Base-by-base conservation (phyloP, 1,284 basidiomycete species). In the Ustilago lituana region DNA sequence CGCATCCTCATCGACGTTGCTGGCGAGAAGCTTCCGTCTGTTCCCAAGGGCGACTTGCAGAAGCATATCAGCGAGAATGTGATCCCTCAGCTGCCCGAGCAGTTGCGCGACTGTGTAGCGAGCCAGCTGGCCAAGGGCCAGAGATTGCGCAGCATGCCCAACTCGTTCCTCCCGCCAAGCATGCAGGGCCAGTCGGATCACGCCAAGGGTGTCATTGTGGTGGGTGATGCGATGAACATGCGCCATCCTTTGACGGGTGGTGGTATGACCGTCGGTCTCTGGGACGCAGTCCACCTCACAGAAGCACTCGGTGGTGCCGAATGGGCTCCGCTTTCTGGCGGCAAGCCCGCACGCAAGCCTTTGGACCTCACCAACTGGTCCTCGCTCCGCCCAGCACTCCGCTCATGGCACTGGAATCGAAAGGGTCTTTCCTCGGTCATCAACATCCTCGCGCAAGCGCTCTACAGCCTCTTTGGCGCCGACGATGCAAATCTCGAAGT, bases 221-320 rank as follows among this genome's bases (percentile, higher is more conserved):
- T 97, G 36, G 96, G 96, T 5, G 96, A 98, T 82, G 90, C 95
- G 1, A 95, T 94, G 90, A 99, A 98, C 82, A 98, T 98, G 94
- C 90, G 96, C 1, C 96, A 99, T 83, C 95, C 96, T 0, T 86
- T 99, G 11, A 98, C 95, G 0, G 96, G 96, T 10, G 95, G 84
- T 73, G 80, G 80, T 19, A 82, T 82, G 80, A 73, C 79, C 1
- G 80, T 82, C 14, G 80, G 76, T 10, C 57, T 82, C n/a, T 82
- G 79, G 79, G 80, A 82, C 43, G 70, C 62, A 3, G 75, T 80
- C 3, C 75, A 76, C 40, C 72, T 82, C 26, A 77, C 79, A 2
- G 64, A 74, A 35, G 70, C 70, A 20, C 65, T 82, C 5, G 76
- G 78, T n/a, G 74, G 71, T 0, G 56, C 63, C 2, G 27, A 55